These are phyloP conservation scores for Penicillium thymicola DNA, from an alignment of 2,329 filamentous ascomycete species.

Conservation along the genomic window DNA sequence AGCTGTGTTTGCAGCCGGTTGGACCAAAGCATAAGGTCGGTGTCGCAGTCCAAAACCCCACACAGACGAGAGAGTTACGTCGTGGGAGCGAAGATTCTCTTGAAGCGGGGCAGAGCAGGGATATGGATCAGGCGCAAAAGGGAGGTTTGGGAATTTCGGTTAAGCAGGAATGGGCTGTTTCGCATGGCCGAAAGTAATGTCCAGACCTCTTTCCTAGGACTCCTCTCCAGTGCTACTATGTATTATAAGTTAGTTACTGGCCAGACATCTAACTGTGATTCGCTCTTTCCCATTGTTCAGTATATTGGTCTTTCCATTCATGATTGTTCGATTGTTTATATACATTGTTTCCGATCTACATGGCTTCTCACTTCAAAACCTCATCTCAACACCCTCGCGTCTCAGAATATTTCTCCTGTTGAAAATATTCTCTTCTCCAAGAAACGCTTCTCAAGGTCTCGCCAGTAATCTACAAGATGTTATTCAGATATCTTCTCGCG, in stretches of 20 bases:
- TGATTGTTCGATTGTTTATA: not conserved
- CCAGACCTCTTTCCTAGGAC: too few relatives aligned
- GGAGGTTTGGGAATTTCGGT: not conserved
- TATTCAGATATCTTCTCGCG: not conserved
- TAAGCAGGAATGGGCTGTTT: not conserved
- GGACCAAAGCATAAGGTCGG: slow-evolving; percentile 13
- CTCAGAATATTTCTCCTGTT: not conserved
- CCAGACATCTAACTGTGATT: not conserved
- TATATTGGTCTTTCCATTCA: not conserved
- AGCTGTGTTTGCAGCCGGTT: slow-evolving; percentile 27
- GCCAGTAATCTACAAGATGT: not conserved
- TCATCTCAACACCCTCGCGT: not conserved
- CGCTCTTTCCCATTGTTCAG: not conserved
- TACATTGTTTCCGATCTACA: not conserved
- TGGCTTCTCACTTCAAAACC: not conserved
- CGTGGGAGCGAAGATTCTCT: not conserved
- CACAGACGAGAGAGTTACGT: not conserved
- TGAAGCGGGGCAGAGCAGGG: not conserved
- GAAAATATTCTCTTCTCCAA: not conserved
- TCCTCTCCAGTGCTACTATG: too few relatives aligned
- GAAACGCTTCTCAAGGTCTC: too few relatives aligned
- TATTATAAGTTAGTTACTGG: not conserved
- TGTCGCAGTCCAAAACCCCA: not conserved
- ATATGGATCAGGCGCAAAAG: not conserved
- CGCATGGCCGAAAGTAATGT: not conserved